Evolutionary conservation across 495 filamentous ascomycete species (phyloP).

Genomic region (Tuber borchii): DNA sequence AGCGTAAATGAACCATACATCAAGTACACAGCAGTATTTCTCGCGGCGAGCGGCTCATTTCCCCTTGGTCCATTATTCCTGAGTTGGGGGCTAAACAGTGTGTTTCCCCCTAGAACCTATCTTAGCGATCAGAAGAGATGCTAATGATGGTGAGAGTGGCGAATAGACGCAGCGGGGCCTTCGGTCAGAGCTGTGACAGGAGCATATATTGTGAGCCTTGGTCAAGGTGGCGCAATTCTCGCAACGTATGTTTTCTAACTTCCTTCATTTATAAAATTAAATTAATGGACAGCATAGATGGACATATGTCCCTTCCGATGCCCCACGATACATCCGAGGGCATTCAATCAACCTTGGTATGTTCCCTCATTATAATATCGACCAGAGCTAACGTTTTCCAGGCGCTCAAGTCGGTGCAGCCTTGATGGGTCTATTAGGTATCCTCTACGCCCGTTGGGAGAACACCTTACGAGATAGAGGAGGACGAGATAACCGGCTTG

Average conservation of each 20-base stretch:
- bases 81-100: slow-evolving; percentile 53
- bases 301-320: slow-evolving; percentile 51
- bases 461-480: slow-evolving; percentile 50
- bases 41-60: slow-evolving; percentile 68
- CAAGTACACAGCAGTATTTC: slow-evolving; percentile 64
- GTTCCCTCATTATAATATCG: neutral
- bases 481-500: slow-evolving; percentile 49
- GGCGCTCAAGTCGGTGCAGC: slow-evolving; percentile 46
- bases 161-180: slow-evolving; percentile 49
- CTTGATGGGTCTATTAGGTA: slow-evolving; percentile 47
- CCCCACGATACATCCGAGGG: slow-evolving; percentile 50
- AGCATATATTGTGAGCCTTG: slow-evolving; percentile 52
- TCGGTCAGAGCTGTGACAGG: slow-evolving; percentile 53
- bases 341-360: slow-evolving; percentile 55
- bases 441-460: slow-evolving; percentile 47
- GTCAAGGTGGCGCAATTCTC: slow-evolving; percentile 53
- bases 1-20: slow-evolving; percentile 52
- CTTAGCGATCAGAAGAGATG: neutral
- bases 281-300: slow-evolving; percentile 37
- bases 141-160: neutral
- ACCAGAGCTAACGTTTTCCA: slow-evolving; percentile 5
- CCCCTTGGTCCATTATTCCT: slow-evolving; percentile 56
- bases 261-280: neutral
- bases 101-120: neutral
- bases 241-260: slow-evolving; percentile 43